These are phyloP conservation scores for Talaromyces sp. DNA, from an alignment of 2,329 filamentous ascomycete genomes.

Conservation along the genomic window DNA sequence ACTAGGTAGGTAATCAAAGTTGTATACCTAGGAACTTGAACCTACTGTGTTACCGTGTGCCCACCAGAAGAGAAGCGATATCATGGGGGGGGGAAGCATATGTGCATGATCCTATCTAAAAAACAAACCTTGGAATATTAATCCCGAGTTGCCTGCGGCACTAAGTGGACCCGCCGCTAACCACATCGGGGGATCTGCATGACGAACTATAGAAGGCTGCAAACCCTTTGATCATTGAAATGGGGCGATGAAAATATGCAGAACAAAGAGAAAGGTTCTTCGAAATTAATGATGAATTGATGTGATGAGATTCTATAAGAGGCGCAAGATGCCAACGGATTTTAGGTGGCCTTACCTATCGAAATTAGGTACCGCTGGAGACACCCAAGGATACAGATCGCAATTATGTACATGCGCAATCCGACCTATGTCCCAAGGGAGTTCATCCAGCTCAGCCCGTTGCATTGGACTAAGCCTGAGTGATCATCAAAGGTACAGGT, in stretches of 20 bases:
- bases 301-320: not conserved
- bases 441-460: constrained; percentile 18
- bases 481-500: not conserved
- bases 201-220: not conserved
- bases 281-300: not conserved
- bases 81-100: no score
- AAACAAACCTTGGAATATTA: no score
- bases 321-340: not conserved
- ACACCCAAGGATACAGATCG: constrained; percentile 14
- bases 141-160: no score
- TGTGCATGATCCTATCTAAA: no score
- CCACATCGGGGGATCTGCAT: constrained; percentile 1
- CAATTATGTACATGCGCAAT: constrained; percentile 25
- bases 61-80: no score
- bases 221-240: not conserved
- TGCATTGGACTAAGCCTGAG: constrained; percentile 13
- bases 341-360: not conserved
- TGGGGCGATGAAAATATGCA: not conserved
- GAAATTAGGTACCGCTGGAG: not conserved
- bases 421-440: constrained; percentile 9
- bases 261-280: not conserved
- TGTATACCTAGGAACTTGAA: no score
- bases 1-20: no score
- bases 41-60: no score
- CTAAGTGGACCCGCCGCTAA: not conserved